Percentiles rank a stretch among this genome's conserved stretches.
phyloP scores from a whole-genome alignment of 805 yeast genomes.

The Hanseniaspora hatyaiensis region DNA sequence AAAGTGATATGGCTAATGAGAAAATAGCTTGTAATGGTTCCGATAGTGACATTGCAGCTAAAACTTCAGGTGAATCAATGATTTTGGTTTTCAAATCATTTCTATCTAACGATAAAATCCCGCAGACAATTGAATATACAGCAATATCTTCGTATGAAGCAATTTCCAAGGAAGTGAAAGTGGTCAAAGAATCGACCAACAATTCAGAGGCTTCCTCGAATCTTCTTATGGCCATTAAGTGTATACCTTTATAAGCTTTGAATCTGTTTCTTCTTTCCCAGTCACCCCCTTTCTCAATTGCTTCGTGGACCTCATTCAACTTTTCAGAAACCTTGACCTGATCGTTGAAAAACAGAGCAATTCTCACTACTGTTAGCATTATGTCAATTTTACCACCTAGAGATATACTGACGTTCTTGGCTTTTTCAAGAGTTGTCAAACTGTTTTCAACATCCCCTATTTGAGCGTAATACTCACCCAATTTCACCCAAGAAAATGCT shows the following conservation, averaged over 20 bases:
- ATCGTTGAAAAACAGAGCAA: conserved; percentile 85
- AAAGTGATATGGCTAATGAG: conserved; percentile 71
- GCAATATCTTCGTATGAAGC: conserved; percentile 84
- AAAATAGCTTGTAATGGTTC: conserved; percentile 67
- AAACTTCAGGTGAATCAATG: conserved; percentile 86
- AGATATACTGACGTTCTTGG: conserved; percentile 67
- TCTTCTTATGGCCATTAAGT: conserved; percentile 70
- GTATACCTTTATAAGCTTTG: conserved; percentile 83
- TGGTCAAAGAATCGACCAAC: conserved; percentile 81
- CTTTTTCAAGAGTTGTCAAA: conserved; percentile 51
- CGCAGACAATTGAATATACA: conserved; percentile 77
- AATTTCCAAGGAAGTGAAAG: conserved; percentile 87
- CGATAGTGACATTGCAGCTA: conserved; percentile 63
- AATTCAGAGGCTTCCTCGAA: conserved; percentile 76
- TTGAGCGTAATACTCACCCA: conserved; percentile 78
- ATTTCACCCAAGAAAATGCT: conserved; percentile 59
- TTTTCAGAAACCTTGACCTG: conserved; percentile 54
- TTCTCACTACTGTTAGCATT: conserved; percentile 63
- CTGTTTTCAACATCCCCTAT: conserved; percentile 76
- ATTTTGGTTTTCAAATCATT: conserved; percentile 72
- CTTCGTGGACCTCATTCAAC: conserved; percentile 56
- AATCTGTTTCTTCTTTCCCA: conserved; percentile 96
- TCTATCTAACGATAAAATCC: conserved; percentile 70
- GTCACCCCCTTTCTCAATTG: conserved; percentile 95
- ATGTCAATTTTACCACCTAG: conserved; percentile 87